A percentile compares a stretch with the other conserved stretches of the same genome.
These are phyloP conservation scores for Citrullus amarus DNA, from an alignment of 306 rosid species.

Conservation along the genomic window DNA sequence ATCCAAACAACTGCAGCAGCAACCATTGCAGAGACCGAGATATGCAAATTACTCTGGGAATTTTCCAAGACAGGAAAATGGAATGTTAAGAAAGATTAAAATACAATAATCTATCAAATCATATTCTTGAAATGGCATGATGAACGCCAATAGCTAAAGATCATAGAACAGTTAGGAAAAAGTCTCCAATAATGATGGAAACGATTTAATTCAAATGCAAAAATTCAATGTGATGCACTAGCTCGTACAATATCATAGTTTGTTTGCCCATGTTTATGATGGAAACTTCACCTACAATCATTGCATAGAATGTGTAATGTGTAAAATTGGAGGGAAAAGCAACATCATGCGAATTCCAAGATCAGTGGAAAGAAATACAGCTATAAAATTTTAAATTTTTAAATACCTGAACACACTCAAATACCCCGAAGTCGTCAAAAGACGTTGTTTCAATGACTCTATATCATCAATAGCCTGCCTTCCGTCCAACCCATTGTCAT, in stretches of 20 bases:
- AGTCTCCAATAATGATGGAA: background rate
- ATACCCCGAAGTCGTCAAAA: conserved; percentile 83
- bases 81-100: conserved; percentile 13
- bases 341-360: background rate
- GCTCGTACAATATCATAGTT: background rate
- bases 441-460: conserved; percentile 78
- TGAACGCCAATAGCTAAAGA: background rate
- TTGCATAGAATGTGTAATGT: background rate
- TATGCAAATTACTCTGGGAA: conserved; percentile 82
- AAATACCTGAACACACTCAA: conserved; percentile 93
- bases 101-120: background rate
- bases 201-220: background rate
- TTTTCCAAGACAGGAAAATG: conserved; percentile 20
- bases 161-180: background rate
- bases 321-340: background rate
- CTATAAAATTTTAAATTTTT: background rate
- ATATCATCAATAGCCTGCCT: conserved; percentile 48
- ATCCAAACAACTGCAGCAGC: conserved; percentile 98
- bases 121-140: background rate
- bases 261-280: background rate
- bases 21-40: conserved; percentile 75
- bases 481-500: conserved; percentile 32
- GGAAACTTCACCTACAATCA: background rate
- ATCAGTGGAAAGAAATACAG: background rate
- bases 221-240: background rate